Evolutionary conservation across 352 stramenopile species (phyloP).

Genomic region (Phytopythium chamaehyphon): DNA sequence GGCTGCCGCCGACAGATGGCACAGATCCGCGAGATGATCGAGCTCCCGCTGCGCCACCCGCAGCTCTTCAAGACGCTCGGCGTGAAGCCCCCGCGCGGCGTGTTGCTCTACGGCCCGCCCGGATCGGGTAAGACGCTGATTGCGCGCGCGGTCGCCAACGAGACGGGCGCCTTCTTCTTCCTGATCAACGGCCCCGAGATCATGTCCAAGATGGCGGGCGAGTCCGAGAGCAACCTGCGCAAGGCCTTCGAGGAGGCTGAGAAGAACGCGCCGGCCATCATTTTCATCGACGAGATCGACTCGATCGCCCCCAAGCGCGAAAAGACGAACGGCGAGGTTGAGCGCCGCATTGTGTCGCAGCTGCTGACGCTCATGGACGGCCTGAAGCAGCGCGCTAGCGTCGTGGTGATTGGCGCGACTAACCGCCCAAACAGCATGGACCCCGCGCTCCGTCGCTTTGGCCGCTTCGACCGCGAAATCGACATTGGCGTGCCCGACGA

Average conservation of each 20-base stretch:
- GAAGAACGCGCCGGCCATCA: slow-evolving; percentile 99
- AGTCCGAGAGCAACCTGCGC: slow-evolving; percentile 91
- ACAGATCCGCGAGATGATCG: slow-evolving; percentile 99
- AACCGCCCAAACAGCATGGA: slow-evolving; percentile 99
- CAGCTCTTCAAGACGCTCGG: slow-evolving; percentile 99
- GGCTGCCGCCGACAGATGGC: slow-evolving; percentile 98
- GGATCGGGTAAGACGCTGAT: slow-evolving; percentile 99
- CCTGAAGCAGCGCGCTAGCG: slow-evolving; percentile 87
- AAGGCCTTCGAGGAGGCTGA: slow-evolving; percentile 99
- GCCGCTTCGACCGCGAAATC: slow-evolving; percentile 99
- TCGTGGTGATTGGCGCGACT: slow-evolving; percentile 99
- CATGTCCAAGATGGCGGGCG: slow-evolving; percentile 98
- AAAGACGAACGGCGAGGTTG: slow-evolving; percentile 99
- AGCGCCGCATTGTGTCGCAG: slow-evolving; percentile 98
- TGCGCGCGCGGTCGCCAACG: slow-evolving; percentile 97
- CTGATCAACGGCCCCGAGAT: slow-evolving; percentile 99
- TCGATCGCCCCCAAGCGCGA: slow-evolving; percentile 98
- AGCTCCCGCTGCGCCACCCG: slow-evolving; percentile 97
- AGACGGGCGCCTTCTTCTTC: slow-evolving; percentile 99
- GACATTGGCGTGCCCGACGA: slow-evolving; percentile 99
- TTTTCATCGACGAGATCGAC: slow-evolving; percentile 99
- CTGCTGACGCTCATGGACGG: slow-evolving; percentile 99
- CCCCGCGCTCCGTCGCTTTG: slow-evolving; percentile 96
- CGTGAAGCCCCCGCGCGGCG: slow-evolving; percentile 98
- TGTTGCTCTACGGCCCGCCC: slow-evolving; percentile 98